These are phyloP conservation scores for Hypoxylon intermedium DNA, from an alignment of 495 filamentous ascomycete genomes.

Conservation along the genomic window DNA sequence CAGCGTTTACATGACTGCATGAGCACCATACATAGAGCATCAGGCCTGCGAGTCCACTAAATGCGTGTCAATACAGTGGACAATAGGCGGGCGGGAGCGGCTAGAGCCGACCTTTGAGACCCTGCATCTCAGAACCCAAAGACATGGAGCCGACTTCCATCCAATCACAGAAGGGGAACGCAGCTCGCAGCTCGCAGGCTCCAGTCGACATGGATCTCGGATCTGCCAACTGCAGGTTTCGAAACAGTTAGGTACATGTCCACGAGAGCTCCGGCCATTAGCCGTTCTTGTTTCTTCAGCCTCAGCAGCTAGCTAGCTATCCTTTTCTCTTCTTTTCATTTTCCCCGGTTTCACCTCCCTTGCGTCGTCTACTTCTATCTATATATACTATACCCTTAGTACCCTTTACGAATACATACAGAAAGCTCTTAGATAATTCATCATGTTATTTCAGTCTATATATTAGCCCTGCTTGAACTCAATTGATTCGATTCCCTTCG, in stretches of 20 bases:
- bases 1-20: no score
- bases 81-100: slow-evolving; percentile 12
- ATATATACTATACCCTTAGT: background rate
- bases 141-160: background rate
- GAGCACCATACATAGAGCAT: no score
- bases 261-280: background rate
- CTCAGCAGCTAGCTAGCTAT: background rate
- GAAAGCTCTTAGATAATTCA: no score
- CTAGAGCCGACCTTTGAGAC: background rate
- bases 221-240: background rate
- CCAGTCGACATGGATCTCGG: no score
- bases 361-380: slow-evolving; percentile 3
- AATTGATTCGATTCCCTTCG: slow-evolving; percentile 9
- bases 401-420: no score
- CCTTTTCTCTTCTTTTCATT: background rate
- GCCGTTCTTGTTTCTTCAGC: background rate
- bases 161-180: no score
- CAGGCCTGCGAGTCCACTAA: no score
- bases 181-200: no score
- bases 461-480: slow-evolving; percentile 2
- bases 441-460: background rate
- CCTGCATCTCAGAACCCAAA: background rate
- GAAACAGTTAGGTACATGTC: no score
- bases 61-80: slow-evolving; percentile 4
- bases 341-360: background rate